Base-by-base conservation (phyloP, 83 land plant species). In the Picea engelmannii region DNA sequence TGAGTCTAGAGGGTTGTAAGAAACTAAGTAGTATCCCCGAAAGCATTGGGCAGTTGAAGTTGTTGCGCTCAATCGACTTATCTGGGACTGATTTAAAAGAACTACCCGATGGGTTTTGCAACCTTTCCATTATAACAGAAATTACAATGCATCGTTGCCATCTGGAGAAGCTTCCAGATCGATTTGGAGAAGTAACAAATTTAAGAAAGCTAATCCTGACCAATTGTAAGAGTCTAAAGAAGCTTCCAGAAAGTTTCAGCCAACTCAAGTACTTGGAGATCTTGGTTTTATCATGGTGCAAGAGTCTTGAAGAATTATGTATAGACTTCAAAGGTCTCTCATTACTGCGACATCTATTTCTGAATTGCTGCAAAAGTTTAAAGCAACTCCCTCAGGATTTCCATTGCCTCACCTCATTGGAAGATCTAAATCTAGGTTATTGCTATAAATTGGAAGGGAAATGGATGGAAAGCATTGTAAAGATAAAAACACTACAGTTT, bases 351-450 rank as follows among this genome's bases (percentile, higher is more conserved):
- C 0, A 6, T 44, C 6, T 44, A 7, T 44, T 0, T 6, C 1
- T 44, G 9, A 6, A 44, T 7, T 6, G 0, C 9, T 44, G 9
- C 9, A 0, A 44, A 6, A 7, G 6, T 8, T 0, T 44, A 44
- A 44, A 44, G 27, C 21, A 23, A 8, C 59, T 74, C 1, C 2
- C 58, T 47, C 17, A 47, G 10, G 77, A 74, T 47, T 44, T 74
- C 16, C 16, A 15, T 2, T 74, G 24, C 2, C 23, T 74, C 59
- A 2, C 60, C 21, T 47, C 25, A 18, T 6, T 73, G 25, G 24
- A 4, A 0, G 4, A 1, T 20, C 6, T 73, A 12, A 1, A 4
- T 0, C 25, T 13, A 47, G 0, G 13, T 0, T 1, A 3, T 2
- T 73, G 76, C 21, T 0, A 24, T 44, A 1, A 2, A 3, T 47